Evolutionary conservation across 192 early-diverging fungal genomes (phyloP), one percentile per base, ranked within the genome.

Genomic region (Coemansia sp.): DNA sequence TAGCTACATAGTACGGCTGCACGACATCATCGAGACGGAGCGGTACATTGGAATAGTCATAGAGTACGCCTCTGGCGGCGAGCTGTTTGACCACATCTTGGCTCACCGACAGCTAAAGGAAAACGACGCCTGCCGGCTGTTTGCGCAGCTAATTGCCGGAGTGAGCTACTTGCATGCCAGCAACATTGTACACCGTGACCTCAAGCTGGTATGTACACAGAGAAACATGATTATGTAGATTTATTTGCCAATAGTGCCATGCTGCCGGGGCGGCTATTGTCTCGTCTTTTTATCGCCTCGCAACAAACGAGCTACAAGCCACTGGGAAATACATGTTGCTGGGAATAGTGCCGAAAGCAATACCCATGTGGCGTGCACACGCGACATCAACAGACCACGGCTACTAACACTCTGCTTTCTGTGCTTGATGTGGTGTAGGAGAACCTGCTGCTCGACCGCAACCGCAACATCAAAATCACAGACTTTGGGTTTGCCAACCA

Each of bases 401-500:
- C 26, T 72, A 39, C 38, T 20, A 62, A 42, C 18, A 39, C 23
- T 34, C 59, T 21, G 46, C 34, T 28, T 40, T 76, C 26, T 58
- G 0, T 35, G 42, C 43, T 57, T 55, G 37, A 8, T 26, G 9
- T 51, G 48, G 42, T 50, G 51, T 78, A 92, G 90, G 96, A 99
- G 82, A 99, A 99, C 62, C 70, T 99, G 67, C 81, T 99, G 45
- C 73, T 99, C 70, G 97, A 99, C 84, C 85, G 86, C 55, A 85
- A 95, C 68, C 85, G 92, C 51, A 95, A 96, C 68, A 88, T 99
- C 50, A 91, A 95, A 63, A 97, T 99, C 76, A 96, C 97, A 8
- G 97, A 99, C 73, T 99, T 99, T 90, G 97, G 97, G 11, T 99
- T 99, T 79, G 95, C 97, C 16, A 97, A 95, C 65, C 89, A 92